A percentile compares a stretch with the other conserved stretches of the same genome.
Evolutionary conservation across 2,329 filamentous ascomycete genomes (phyloP).

Genomic region (Triangularia verruculosa): DNA sequence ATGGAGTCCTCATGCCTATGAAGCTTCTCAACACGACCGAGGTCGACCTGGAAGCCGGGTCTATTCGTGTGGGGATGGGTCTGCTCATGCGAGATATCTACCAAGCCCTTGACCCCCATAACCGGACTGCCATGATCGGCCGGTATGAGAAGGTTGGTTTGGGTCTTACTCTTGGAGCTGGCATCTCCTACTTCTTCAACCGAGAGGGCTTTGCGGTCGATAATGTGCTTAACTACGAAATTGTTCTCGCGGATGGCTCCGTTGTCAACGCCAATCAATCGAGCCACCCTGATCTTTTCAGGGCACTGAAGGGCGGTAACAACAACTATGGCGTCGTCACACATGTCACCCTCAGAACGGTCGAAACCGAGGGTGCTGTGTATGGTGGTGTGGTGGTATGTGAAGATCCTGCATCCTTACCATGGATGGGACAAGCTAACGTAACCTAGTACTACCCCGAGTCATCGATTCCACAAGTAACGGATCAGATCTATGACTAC

Average conservation of each 20-base stretch:
- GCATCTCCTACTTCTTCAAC: not conserved
- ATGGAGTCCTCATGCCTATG: not conserved
- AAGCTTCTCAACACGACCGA: not conserved
- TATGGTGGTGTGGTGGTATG: not conserved
- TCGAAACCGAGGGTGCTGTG: not conserved
- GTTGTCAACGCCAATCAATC: not conserved
- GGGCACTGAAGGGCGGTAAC: not conserved
- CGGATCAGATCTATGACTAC: not conserved
- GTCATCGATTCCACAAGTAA: not conserved
- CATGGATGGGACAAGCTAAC: not conserved
- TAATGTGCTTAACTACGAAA: not conserved
- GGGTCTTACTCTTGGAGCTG: not conserved
- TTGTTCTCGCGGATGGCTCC: not conserved
- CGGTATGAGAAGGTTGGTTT: not conserved
- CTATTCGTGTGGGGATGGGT: not conserved
- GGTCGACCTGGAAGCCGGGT: not conserved
- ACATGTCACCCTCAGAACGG: not conserved
- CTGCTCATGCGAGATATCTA: not conserved
- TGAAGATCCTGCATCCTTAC: not conserved
- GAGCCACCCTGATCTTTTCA: not conserved
- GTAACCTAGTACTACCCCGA: not conserved
- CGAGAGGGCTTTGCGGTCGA: not conserved
- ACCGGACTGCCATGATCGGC: not conserved
- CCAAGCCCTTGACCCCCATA: not conserved
- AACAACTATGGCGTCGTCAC: conserved; percentile 8